Evolutionary conservation across 495 filamentous ascomycete species (phyloP).

Genomic region (Lindgomyces ingoldianus): DNA sequence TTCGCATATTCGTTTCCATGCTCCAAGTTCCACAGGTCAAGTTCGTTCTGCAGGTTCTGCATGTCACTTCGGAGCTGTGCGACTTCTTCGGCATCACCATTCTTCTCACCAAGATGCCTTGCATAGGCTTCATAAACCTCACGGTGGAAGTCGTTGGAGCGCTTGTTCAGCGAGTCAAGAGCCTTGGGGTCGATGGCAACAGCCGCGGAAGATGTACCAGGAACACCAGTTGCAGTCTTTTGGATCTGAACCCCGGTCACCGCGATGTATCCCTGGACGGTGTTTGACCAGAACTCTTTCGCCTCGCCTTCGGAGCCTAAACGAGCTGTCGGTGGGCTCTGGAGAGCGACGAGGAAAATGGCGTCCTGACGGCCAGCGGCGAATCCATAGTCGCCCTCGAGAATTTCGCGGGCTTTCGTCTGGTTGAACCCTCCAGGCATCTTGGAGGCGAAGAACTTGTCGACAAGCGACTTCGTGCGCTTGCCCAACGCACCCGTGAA

Average conservation of each 20-base stretch:
- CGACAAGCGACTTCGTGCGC: constrained; percentile 86
- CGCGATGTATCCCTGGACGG: constrained; percentile 80
- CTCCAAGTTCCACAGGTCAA: constrained; percentile 92
- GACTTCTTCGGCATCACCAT: constrained; percentile 8
- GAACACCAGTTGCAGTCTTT: constrained; percentile 46
- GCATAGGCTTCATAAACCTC: constrained; percentile 24
- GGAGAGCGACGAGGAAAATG: constrained; percentile 79
- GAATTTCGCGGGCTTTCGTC: constrained; percentile 82
- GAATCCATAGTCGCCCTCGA: constrained; percentile 88
- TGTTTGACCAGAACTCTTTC: constrained; percentile 81
- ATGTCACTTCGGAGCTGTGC: constrained; percentile 66
- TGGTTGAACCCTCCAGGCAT: constrained; percentile 99
- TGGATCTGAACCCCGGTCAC: constrained; percentile 83
- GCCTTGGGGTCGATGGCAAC: constrained; percentile 25
- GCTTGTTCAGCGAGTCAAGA: constrained; percentile 21
- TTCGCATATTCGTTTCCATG: constrained; percentile 94
- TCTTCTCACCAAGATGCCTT: constrained; percentile 9
- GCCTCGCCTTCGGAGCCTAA: constrained; percentile 83
- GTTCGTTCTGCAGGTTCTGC: constrained; percentile 84
- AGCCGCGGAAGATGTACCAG: background rate
- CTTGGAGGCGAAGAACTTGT: constrained; percentile 90
- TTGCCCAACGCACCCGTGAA: constrained; percentile 96
- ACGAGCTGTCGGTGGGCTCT: constrained; percentile 85
- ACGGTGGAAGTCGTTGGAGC: constrained; percentile 18
- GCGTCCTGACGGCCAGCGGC: constrained; percentile 85